These are phyloP conservation scores for Alliaria petiolata DNA, from an alignment of 345 rosid species.

Conservation along the genomic window DNA sequence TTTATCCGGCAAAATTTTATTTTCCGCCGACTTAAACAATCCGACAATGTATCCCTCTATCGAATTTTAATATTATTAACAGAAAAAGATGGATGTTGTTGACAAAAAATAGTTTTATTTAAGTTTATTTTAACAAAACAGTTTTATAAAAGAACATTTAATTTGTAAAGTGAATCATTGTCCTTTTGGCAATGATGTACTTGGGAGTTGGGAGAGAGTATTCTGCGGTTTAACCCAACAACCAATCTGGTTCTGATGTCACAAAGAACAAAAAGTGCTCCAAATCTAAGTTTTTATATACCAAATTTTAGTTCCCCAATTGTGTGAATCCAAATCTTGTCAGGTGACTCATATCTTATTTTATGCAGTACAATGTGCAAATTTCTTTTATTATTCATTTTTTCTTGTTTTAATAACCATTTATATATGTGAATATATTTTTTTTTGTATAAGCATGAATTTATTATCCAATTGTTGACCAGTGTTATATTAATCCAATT, in stretches of 20 bases:
- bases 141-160: neutral
- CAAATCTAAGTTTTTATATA: neutral
- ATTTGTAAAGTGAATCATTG: neutral
- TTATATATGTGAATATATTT: neutral
- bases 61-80: too few relatives aligned
- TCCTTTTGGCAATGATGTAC: neutral
- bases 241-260: neutral
- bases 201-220: neutral
- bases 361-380: neutral
- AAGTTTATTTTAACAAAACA: neutral
- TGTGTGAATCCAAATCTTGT: neutral
- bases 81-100: too few relatives aligned
- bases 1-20: too few relatives aligned
- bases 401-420: neutral
- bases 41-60: too few relatives aligned
- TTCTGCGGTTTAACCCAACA: neutral
- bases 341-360: neutral
- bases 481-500: too few relatives aligned
- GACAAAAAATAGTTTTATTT: too few relatives aligned
- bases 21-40: too few relatives aligned
- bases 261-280: neutral
- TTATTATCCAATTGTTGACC: too few relatives aligned
- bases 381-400: neutral
- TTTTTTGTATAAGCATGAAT: neutral
- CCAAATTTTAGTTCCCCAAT: neutral